A percentile compares a stretch with the other conserved stretches of the same genome.
phyloP scores from a whole-genome alignment of 768 basidiomycete genomes.

The Lactarius trivialis region DNA sequence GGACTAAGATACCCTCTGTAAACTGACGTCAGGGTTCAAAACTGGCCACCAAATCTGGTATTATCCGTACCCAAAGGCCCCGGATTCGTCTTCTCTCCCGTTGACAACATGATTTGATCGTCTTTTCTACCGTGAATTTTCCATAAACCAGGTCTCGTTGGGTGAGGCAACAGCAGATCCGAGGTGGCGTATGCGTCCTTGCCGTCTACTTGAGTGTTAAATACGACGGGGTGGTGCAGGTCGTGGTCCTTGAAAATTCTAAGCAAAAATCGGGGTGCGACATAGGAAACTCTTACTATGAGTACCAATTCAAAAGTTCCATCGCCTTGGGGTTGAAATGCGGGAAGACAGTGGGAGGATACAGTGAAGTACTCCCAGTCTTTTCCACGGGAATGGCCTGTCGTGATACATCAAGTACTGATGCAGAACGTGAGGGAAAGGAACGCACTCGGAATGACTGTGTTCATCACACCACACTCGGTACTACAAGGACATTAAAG shows the following conservation, averaged over 20 bases:
- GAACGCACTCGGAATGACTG: slow-evolving; percentile 22
- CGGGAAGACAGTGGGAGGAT: slow-evolving; percentile 21
- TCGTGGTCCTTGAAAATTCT: slow-evolving; percentile 22
- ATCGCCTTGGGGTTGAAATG: slow-evolving; percentile 22
- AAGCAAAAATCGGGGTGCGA: not conserved
- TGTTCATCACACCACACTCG: slow-evolving; percentile 24
- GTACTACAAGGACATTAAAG: slow-evolving; percentile 14
- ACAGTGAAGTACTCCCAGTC: slow-evolving; percentile 26
- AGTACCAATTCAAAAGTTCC: slow-evolving; percentile 25
- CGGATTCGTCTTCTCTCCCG: slow-evolving; percentile 32
- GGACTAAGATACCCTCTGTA: slow-evolving; percentile 35
- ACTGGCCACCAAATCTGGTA: not conserved
- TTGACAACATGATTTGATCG: slow-evolving; percentile 31
- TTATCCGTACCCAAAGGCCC: slow-evolving; percentile 27
- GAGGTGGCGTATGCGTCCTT: slow-evolving; percentile 37
- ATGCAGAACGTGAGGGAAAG: not conserved
- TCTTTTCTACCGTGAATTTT: slow-evolving; percentile 27
- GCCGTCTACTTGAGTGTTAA: slow-evolving; percentile 35
- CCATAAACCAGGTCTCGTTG: slow-evolving; percentile 35
- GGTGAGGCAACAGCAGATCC: slow-evolving; percentile 41
- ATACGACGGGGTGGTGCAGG: slow-evolving; percentile 21
- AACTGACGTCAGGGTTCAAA: not conserved
- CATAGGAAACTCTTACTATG: slow-evolving; percentile 15
- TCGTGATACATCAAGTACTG: not conserved
- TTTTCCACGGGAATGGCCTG: slow-evolving; percentile 18